A percentile compares a stretch with the other conserved stretches of the same genome.
Evolutionary conservation across 345 rosid species (phyloP).

Genomic region (Rhizophora apiculata): DNA sequence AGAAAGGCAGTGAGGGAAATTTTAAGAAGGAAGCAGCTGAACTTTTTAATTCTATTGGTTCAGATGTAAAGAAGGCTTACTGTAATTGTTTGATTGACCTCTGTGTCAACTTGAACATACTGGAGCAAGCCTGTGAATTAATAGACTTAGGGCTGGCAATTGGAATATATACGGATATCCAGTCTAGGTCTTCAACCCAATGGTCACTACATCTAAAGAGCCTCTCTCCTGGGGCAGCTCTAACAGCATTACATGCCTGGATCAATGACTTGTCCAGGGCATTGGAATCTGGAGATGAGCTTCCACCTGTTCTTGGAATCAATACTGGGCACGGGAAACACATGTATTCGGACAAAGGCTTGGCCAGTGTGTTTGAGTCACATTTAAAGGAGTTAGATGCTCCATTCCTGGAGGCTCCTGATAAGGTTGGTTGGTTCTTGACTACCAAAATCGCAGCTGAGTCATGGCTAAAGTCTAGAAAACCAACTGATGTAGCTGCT

Average conservation of each 20-base stretch:
- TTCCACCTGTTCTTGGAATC: conserved; percentile 85
- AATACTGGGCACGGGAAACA: conserved; percentile 97
- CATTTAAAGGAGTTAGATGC: conserved; percentile 78
- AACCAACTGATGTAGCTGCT: conserved; percentile 38
- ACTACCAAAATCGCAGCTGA: conserved; percentile 78
- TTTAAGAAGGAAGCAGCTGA: conserved; percentile 55
- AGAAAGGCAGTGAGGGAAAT: conserved; percentile 35
- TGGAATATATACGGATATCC: conserved; percentile 59
- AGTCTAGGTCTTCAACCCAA: conserved; percentile 69
- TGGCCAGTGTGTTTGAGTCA: conserved; percentile 62
- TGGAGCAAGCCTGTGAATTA: conserved; percentile 77
- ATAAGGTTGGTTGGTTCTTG: conserved; percentile 88
- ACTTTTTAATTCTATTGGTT: conserved; percentile 49
- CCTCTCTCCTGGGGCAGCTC: conserved; percentile 85
- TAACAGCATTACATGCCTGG: conserved; percentile 88
- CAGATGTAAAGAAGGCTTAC: conserved; percentile 73
- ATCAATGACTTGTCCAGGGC: conserved; percentile 71
- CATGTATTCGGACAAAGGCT: conserved; percentile 71
- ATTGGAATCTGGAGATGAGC: conserved; percentile 60
- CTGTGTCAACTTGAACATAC: conserved; percentile 64
- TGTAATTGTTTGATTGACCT: conserved; percentile 89
- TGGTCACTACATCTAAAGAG: conserved; percentile 86
- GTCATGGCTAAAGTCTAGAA: conserved; percentile 75
- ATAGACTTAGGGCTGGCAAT: conserved; percentile 62
- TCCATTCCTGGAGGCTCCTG: conserved; percentile 90